phyloP scores from a whole-genome alignment of 257 asterid genomes.

The Nemophila menziesii region DNA sequence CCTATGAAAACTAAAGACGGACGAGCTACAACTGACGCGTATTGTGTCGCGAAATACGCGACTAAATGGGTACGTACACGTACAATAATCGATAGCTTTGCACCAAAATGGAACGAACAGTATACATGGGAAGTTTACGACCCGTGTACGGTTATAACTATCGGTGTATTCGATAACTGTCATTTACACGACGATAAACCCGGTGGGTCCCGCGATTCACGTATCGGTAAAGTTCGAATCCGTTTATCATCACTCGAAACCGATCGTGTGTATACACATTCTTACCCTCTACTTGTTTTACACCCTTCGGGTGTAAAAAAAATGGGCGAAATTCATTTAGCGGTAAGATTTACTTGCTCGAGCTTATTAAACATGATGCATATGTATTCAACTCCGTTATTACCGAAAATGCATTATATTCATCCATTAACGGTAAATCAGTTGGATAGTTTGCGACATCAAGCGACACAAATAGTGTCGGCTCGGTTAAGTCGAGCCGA shows the following conservation, averaged over 20 bases:
- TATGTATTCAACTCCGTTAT: constrained; percentile 48
- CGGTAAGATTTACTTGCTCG: constrained; percentile 56
- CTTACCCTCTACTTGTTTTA: constrained; percentile 55
- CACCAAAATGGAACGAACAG: constrained; percentile 73
- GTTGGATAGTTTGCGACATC: constrained; percentile 58
- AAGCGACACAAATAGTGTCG: constrained; percentile 60
- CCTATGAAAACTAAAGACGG: constrained; percentile 58
- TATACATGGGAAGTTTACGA: constrained; percentile 76
- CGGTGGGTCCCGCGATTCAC: constrained; percentile 37
- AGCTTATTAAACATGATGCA: constrained; percentile 56
- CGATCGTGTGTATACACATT: constrained; percentile 53
- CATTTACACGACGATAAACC: constrained; percentile 48
- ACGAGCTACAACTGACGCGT: constrained; percentile 55
- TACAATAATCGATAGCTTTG: constrained; percentile 54
- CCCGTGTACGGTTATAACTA: constrained; percentile 59
- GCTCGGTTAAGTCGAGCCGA: constrained; percentile 57
- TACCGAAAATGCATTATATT: constrained; percentile 71
- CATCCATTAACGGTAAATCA: constrained; percentile 51
- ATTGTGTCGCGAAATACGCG: constrained; percentile 66
- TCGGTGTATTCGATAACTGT: constrained; percentile 62
- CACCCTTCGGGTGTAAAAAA: constrained; percentile 62
- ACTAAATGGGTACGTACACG: constrained; percentile 60
- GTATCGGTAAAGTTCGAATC: constrained; percentile 65
- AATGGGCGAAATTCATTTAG: constrained; percentile 73
- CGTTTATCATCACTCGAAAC: constrained; percentile 69